These are phyloP conservation scores for Euphrasia confusa DNA, from an alignment of 257 asterid species.

Conservation along the genomic window DNA sequence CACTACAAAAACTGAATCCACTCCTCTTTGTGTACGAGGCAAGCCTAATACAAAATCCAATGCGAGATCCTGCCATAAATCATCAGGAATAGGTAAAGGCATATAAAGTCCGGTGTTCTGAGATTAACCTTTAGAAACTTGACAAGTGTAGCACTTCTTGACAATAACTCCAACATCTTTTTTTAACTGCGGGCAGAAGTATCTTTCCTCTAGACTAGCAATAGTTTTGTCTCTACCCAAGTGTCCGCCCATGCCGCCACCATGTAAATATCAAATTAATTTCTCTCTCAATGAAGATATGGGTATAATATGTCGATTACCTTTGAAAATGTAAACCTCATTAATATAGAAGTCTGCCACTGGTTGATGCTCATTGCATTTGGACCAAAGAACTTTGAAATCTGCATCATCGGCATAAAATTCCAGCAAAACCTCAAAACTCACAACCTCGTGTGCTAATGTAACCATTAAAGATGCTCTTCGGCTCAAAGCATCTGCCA, in stretches of 20 bases:
- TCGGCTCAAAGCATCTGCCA: background rate
- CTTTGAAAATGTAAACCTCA: no score
- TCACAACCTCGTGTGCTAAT: background rate
- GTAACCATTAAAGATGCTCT: background rate
- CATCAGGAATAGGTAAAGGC: background rate
- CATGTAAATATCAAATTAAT: background rate
- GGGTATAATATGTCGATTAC: background rate
- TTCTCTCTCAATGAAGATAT: background rate
- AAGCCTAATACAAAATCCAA: background rate
- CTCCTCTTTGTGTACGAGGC: background rate
- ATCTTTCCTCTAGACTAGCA: background rate
- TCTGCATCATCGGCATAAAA: background rate
- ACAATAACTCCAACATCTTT: background rate
- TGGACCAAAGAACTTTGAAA: background rate
- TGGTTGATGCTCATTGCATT: background rate
- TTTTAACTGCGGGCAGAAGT: background rate
- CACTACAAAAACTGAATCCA: background rate
- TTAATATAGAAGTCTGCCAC: background rate
- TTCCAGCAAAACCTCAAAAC: background rate
- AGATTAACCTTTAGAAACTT: background rate
- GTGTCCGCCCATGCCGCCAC: background rate
- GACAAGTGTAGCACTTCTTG: background rate
- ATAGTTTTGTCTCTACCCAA: background rate
- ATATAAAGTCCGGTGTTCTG: background rate
- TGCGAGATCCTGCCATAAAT: background rate